Percentiles rank a stretch among this genome's conserved stretches.
Conservation (phyloP, 129 eudicot genomes). For the Chrysanthemum makinoi region DNA sequence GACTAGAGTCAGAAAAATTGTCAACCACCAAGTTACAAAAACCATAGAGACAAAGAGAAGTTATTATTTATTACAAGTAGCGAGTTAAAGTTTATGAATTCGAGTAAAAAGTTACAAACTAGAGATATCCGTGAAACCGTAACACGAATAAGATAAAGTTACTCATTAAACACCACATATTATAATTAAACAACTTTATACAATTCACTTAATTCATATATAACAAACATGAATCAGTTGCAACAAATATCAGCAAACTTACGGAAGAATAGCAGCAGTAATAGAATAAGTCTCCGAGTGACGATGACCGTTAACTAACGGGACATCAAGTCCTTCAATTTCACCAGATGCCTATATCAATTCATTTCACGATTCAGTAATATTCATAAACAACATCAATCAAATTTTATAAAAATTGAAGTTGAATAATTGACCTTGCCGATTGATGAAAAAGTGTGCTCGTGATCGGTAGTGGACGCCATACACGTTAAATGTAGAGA, state of each 20-base stretch:
- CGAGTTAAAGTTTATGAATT: too few relatives aligned
- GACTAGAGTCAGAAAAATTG: too few relatives aligned
- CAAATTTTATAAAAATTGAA: neutral
- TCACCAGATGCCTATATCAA: conserved; percentile 41
- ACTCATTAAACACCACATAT: conserved; percentile 1
- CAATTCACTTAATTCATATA: too few relatives aligned
- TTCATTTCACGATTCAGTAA: conserved; percentile 9
- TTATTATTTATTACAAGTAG: too few relatives aligned
- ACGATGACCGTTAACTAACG: conserved; percentile 38
- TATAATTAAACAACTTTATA: conserved; percentile 9
- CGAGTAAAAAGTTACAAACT: too few relatives aligned
- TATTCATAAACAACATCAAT: conserved; percentile 10
- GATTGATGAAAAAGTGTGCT: conserved; percentile 42
- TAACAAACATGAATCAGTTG: neutral
- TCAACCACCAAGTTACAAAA: too few relatives aligned
- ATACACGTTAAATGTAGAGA: conserved; percentile 1
- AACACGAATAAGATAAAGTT: neutral
- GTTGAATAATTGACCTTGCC: conserved; percentile 33
- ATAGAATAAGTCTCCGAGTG: conserved; percentile 49
- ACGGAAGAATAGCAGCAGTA: conserved; percentile 66
- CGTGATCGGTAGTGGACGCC: conserved; percentile 45
- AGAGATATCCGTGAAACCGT: neutral
- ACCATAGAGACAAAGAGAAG: too few relatives aligned
- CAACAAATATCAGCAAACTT: conserved; percentile 34
- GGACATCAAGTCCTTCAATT: conserved; percentile 38